Conservation (phyloP, 2,329 filamentous ascomycete genomes). For the Paracoccidioides lutzii region DNA sequence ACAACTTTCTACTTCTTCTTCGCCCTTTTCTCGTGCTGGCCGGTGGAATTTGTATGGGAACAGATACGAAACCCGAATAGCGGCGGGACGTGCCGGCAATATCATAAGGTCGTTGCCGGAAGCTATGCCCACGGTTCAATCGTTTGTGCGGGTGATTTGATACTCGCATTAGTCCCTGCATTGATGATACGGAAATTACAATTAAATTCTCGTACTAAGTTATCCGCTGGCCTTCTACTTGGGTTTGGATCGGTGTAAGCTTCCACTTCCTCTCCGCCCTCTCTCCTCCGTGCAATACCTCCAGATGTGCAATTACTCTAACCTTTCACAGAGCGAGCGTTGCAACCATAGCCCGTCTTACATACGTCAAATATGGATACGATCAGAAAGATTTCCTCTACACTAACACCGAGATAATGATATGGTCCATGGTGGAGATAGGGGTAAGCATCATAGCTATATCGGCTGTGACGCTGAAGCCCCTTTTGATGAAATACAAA, state of each 20-base stretch:
- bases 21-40: not conserved
- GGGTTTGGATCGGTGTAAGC: not conserved
- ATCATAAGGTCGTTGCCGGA: not conserved
- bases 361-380: not conserved
- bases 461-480: not conserved
- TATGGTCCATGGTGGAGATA: not conserved
- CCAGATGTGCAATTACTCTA: not conserved
- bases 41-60: not conserved
- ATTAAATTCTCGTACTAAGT: not conserved
- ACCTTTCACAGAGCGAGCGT: not conserved
- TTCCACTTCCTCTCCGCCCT: not conserved
- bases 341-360: not conserved
- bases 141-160: not conserved
- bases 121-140: not conserved
- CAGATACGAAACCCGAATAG: not conserved
- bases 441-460: slow-evolving; percentile 1
- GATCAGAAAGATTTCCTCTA: not conserved
- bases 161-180: not conserved
- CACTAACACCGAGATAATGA: not conserved
- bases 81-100: not conserved
- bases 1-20: not conserved
- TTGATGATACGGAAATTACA: not conserved
- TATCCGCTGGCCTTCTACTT: not conserved
- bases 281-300: not conserved
- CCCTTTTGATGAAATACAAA: not conserved